Percentiles rank a stretch among this genome's conserved stretches.
These are phyloP conservation scores for Penicillium expansum DNA, from an alignment of 2,329 filamentous ascomycete genomes.

Conservation along the genomic window DNA sequence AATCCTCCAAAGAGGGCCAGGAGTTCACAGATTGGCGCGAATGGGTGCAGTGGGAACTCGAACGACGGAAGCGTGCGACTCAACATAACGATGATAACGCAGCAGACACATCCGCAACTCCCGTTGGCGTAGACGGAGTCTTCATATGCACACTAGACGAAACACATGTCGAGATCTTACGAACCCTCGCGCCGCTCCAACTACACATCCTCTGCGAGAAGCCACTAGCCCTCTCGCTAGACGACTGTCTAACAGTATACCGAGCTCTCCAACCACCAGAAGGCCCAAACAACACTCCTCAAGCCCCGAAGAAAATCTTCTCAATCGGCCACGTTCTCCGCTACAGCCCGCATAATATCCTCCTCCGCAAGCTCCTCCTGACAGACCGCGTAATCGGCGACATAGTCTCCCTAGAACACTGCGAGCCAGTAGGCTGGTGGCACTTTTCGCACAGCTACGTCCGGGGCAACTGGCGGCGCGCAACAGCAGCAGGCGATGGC, in stretches of 20 bases:
- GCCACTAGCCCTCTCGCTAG: slow-evolving; percentile 75
- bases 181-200: slow-evolving; percentile 64
- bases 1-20: slow-evolving; percentile 57
- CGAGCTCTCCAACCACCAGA: slow-evolving; percentile 30
- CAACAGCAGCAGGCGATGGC: slow-evolving; percentile 66
- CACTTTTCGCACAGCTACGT: slow-evolving; percentile 92
- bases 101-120: slow-evolving; percentile 39
- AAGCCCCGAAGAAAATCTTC: slow-evolving; percentile 58
- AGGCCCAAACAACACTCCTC: slow-evolving; percentile 19
- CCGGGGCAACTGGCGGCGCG: slow-evolving; percentile 86
- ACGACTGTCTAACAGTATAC: slow-evolving; percentile 74
- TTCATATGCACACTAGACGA: slow-evolving; percentile 81
- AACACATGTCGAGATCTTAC: slow-evolving; percentile 77
- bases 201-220: slow-evolving; percentile 95
- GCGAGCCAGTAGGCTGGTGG: slow-evolving; percentile 94
- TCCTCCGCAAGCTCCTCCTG: slow-evolving; percentile 74
- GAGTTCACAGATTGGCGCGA: slow-evolving; percentile 71
- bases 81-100: slow-evolving; percentile 14
- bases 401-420: slow-evolving; percentile 81
- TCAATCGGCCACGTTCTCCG: slow-evolving; percentile 91
- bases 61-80: slow-evolving; percentile 54
- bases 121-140: slow-evolving; percentile 60
- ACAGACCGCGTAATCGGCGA: slow-evolving; percentile 77
- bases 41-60: slow-evolving; percentile 69
- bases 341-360: slow-evolving; percentile 88